Evolutionary conservation across 495 filamentous ascomycete genomes (phyloP).

Genomic region (Entonaema liquescens): DNA sequence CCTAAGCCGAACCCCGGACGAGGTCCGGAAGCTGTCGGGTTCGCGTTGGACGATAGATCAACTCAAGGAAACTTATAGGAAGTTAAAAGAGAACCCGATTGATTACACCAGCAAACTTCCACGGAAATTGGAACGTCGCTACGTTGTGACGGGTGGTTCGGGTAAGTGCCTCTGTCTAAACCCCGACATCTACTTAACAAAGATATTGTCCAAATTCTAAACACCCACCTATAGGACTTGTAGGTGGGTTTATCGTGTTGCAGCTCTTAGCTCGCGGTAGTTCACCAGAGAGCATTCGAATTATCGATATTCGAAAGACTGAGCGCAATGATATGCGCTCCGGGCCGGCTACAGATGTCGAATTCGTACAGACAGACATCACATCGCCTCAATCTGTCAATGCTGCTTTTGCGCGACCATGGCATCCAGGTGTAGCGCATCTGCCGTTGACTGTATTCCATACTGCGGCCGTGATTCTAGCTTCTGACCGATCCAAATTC

Average conservation of each 20-base stretch:
- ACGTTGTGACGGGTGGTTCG: constrained; percentile 65
- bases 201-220: constrained; percentile 15
- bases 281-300: constrained; percentile 51
- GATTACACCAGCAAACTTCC: constrained; percentile 60
- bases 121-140: constrained; percentile 62
- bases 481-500: constrained; percentile 52
- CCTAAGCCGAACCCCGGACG: constrained; percentile 57
- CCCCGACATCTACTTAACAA: background rate
- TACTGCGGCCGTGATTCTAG: constrained; percentile 56
- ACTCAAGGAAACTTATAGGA: constrained; percentile 57
- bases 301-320: constrained; percentile 51
- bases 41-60: constrained; percentile 60
- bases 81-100: constrained; percentile 52
- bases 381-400: constrained; percentile 48
- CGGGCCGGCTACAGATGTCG: constrained; percentile 43
- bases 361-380: constrained; percentile 55
- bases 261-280: constrained; percentile 56
- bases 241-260: constrained; percentile 55
- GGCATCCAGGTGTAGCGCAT: constrained; percentile 42
- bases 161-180: constrained; percentile 51
- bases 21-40: constrained; percentile 52
- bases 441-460: constrained; percentile 57
- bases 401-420: constrained; percentile 50
- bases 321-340: constrained; percentile 49
- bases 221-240: constrained; percentile 46